Evolutionary conservation across 148 eudicot genomes (phyloP).

Genomic region (Vaccinium macrocarpon): DNA sequence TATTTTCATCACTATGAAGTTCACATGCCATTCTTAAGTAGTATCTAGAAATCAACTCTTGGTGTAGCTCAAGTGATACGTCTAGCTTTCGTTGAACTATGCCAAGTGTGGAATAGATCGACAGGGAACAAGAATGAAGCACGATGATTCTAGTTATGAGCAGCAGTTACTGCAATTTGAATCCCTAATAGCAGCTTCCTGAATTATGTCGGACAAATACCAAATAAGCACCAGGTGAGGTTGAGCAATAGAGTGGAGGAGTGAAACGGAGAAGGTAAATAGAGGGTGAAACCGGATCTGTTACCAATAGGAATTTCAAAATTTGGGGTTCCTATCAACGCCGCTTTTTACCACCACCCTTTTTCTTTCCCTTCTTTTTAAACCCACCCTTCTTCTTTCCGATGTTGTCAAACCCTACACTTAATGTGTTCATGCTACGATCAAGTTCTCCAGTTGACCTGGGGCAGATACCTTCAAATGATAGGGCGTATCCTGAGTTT

Average conservation of each 20-base stretch:
- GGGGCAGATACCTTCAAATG: neutral
- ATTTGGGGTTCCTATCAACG: constrained; percentile 21
- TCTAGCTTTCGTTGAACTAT: neutral
- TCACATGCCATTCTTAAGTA: neutral
- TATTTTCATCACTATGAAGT: neutral
- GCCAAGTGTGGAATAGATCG: neutral
- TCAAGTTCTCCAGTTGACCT: constrained; percentile 25
- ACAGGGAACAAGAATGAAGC: neutral
- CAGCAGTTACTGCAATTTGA: neutral
- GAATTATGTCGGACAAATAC: neutral
- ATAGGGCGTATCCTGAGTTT: neutral
- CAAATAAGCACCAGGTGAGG: neutral
- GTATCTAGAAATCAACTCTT: neutral
- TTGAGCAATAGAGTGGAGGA: neutral
- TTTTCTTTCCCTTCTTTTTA: constrained; percentile 63
- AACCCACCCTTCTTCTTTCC: constrained; percentile 49
- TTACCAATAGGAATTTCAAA: neutral
- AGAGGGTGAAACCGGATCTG: neutral
- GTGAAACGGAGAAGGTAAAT: neutral
- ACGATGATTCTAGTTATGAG: neutral
- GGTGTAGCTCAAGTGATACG: neutral
- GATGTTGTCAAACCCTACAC: constrained; percentile 17
- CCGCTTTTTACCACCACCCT: constrained; percentile 58
- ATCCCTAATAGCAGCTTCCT: neutral
- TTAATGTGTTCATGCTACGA: constrained; percentile 14